Percentiles rank a stretch among this genome's conserved stretches.
These are phyloP conservation scores for Monocercomonoides exilis DNA, from an alignment of 78 protist species.

Conservation along the genomic window DNA sequence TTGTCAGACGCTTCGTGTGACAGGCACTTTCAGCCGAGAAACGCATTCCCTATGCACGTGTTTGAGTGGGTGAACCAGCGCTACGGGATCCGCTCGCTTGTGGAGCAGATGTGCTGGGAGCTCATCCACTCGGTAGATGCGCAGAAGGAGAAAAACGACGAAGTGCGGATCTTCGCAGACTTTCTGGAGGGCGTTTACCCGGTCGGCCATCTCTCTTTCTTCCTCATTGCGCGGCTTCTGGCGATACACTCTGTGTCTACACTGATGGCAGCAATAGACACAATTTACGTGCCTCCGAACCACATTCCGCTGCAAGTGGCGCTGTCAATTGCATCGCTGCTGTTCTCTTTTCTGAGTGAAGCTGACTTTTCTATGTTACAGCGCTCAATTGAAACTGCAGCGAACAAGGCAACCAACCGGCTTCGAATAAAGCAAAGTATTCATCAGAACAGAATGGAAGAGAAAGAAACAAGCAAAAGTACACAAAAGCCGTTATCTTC, in stretches of 20 bases:
- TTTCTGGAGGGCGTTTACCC: background rate
- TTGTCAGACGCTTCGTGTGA: background rate
- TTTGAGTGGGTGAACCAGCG: background rate
- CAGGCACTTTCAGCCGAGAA: background rate
- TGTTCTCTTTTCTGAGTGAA: background rate
- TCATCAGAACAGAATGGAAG: too few species aligned
- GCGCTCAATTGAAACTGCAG: too few species aligned
- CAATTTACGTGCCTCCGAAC: background rate
- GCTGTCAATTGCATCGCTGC: background rate
- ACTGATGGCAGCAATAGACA: background rate
- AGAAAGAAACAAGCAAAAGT: too few species aligned
- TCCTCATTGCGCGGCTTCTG: background rate
- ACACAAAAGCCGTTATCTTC: too few species aligned
- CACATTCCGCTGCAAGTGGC: background rate
- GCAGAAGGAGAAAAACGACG: background rate
- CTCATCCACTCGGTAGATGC: background rate
- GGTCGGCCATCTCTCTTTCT: background rate
- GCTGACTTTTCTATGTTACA: too few species aligned
- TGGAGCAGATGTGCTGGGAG: background rate
- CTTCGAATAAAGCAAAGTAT: too few species aligned
- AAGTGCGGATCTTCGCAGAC: background rate
- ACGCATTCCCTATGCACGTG: background rate
- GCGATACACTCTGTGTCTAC: too few species aligned
- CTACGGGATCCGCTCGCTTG: background rate
- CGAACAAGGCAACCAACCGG: too few species aligned